These are phyloP conservation scores for Debaryomycetaceae sp. DNA, from an alignment of 1,139 yeast species.

Conservation along the genomic window DNA sequence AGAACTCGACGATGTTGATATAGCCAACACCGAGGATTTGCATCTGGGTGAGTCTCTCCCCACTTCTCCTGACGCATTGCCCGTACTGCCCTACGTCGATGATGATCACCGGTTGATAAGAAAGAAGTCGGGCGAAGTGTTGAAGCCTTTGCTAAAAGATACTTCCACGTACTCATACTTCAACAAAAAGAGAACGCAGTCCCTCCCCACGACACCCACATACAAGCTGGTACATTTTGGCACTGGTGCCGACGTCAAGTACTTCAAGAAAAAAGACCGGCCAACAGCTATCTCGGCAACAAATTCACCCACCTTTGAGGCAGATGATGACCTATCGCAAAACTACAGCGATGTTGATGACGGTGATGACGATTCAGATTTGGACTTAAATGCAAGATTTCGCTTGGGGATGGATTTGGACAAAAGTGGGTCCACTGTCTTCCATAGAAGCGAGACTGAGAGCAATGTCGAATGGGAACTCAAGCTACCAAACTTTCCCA, in stretches of 20 bases:
- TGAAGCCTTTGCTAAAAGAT: slow-evolving; percentile 64
- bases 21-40: too few species aligned
- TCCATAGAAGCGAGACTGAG: background rate
- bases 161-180: slow-evolving; percentile 24
- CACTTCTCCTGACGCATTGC: too few species aligned
- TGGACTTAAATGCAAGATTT: slow-evolving; percentile 12
- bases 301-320: slow-evolving; percentile 48
- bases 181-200: slow-evolving; percentile 43
- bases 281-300: slow-evolving; percentile 73
- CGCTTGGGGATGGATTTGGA: slow-evolving; percentile 6
- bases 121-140: slow-evolving; percentile 77
- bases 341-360: slow-evolving; percentile 26
- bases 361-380: slow-evolving; percentile 20
- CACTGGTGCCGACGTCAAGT: slow-evolving; percentile 57
- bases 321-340: slow-evolving; percentile 17
- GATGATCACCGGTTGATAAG: slow-evolving; percentile 40
- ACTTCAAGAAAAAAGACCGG: slow-evolving; percentile 65
- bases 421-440: slow-evolving; percentile 8
- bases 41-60: slow-evolving; percentile 4
- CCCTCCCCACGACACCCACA: slow-evolving; percentile 74
- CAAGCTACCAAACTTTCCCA: slow-evolving; percentile 43
- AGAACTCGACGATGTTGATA: too few species aligned
- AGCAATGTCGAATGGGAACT: slow-evolving; percentile 43
- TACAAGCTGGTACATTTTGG: slow-evolving; percentile 80
- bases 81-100: slow-evolving; percentile 1